These are phyloP conservation scores for Colletotrichum orbiculare DNA, from an alignment of 2,329 filamentous ascomycete genomes.

Conservation along the genomic window DNA sequence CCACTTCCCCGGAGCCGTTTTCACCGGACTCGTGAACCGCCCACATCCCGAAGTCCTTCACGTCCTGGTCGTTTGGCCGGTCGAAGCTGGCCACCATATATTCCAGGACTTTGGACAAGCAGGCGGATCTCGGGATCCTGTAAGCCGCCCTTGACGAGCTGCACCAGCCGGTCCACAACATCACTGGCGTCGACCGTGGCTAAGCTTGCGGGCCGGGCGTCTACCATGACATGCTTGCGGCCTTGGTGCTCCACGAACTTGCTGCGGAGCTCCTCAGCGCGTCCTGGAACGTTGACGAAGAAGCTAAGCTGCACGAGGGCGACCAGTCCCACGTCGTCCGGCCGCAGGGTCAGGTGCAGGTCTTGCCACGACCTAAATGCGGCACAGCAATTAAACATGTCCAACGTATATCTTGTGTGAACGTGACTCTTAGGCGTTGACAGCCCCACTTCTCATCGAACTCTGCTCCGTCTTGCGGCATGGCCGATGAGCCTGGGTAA, in stretches of 20 bases:
- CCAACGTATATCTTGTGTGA: too few species aligned
- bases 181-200: not conserved
- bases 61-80: conserved; percentile 20
- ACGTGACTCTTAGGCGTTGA: too few species aligned
- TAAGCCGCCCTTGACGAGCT: not conserved
- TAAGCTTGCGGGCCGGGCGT: not conserved
- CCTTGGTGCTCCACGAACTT: conserved; percentile 2
- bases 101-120: conserved; percentile 25
- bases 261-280: conserved; percentile 1
- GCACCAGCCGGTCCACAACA: not conserved
- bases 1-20: conserved; percentile 1
- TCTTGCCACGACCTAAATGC: not conserved
- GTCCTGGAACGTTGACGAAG: not conserved
- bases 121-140: not conserved
- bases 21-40: conserved; percentile 27
- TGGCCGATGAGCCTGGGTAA: too few species aligned
- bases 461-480: too few species aligned
- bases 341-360: not conserved
- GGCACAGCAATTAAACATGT: too few species aligned
- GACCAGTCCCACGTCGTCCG: conserved; percentile 12
- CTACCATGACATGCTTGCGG: not conserved
- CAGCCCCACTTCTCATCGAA: too few species aligned
- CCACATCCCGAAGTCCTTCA: conserved; percentile 38
- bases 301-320: conserved; percentile 3
- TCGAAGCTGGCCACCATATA: conserved; percentile 36